Conservation (phyloP, 345 rosid species). For the Atalantia buxifolia region DNA sequence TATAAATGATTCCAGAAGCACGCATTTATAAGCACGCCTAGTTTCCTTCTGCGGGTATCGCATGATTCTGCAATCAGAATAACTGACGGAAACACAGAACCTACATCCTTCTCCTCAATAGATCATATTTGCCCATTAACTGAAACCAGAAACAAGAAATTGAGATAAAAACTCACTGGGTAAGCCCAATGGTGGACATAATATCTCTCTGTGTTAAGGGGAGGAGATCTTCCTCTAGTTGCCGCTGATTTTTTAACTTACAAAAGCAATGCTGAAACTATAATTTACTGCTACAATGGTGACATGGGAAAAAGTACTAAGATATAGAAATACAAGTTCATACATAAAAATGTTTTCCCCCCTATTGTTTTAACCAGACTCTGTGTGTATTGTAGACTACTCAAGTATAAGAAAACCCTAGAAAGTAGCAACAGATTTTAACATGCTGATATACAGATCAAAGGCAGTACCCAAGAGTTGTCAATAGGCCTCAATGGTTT, state of each 20-base stretch:
- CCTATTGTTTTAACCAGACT: background rate
- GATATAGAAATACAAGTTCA: background rate
- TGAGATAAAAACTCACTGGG: no score
- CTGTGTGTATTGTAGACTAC: background rate
- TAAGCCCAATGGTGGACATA: no score
- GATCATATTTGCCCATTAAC: no score
- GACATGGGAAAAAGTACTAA: background rate
- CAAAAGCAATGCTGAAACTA: background rate
- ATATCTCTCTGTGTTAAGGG: no score
- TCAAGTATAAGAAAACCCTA: background rate
- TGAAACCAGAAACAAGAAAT: no score
- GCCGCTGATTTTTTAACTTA: background rate
- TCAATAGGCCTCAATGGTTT: constrained; percentile 20
- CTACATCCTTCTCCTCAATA: no score
- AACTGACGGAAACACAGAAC: no score
- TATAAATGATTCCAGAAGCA: background rate
- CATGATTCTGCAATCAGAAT: background rate
- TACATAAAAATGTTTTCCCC: background rate
- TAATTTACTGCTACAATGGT: background rate
- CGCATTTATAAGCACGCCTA: background rate
- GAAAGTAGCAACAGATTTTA: background rate
- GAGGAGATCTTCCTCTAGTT: no score
- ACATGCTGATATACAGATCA: background rate
- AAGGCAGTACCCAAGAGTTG: background rate
- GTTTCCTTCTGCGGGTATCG: background rate